A percentile compares a stretch with the other conserved stretches of the same genome.
Evolutionary conservation across 2,329 filamentous ascomycete genomes (phyloP).

Genomic region (Geosmithia putterillii): DNA sequence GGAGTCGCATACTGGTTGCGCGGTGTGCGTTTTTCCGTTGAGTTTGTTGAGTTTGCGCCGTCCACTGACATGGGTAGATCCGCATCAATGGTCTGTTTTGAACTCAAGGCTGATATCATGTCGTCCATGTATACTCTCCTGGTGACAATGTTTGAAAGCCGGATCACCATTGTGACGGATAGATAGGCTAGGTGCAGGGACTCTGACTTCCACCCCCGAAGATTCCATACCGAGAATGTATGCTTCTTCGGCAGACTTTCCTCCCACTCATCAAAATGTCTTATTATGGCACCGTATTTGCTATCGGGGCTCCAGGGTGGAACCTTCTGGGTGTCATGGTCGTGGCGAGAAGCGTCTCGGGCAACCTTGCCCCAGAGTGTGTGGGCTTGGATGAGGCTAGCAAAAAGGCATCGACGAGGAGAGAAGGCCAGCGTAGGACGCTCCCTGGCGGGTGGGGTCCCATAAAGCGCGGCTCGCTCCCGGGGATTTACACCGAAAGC

Average conservation of each 20-base stretch:
- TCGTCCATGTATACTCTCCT: conserved; percentile 19
- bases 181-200: conserved; percentile 21
- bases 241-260: conserved; percentile 15
- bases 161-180: conserved; percentile 19
- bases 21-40: not conserved
- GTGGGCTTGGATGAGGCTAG: conserved; percentile 22
- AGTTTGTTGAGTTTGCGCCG: not conserved
- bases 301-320: conserved; percentile 12
- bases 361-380: conserved; percentile 22
- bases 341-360: conserved; percentile 11
- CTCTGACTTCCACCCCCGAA: conserved; percentile 20
- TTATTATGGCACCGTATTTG: conserved; percentile 11
- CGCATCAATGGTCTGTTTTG: not conserved
- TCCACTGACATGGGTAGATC: not conserved
- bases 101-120: conserved; percentile 9
- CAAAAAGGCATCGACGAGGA: conserved; percentile 16
- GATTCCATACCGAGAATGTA: conserved; percentile 20
- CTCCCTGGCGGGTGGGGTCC: conserved; percentile 14
- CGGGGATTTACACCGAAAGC: conserved; percentile 17
- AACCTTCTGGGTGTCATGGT: conserved; percentile 3
- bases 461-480: conserved; percentile 16
- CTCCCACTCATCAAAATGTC: conserved; percentile 13
- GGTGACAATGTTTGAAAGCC: conserved; percentile 21
- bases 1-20: too few species aligned
- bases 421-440: not conserved